Percentiles rank a stretch among this genome's conserved stretches.
phyloP scores from a whole-genome alignment of 768 basidiomycete genomes.

The Termitomyces titanicus region DNA sequence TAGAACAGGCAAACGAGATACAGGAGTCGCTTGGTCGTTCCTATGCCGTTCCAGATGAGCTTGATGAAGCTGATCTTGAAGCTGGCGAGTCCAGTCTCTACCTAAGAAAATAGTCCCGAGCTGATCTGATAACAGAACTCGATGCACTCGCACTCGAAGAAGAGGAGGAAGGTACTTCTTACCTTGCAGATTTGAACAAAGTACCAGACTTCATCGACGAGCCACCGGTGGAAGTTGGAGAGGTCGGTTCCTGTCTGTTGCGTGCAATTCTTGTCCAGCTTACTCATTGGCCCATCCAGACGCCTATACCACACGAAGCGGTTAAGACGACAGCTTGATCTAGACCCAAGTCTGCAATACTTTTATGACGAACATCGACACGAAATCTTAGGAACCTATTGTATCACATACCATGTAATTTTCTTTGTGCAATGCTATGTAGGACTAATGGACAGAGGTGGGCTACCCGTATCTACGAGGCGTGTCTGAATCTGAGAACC shows the following conservation, averaged over 20 bases:
- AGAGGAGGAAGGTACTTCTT: constrained; percentile 88
- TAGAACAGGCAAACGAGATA: constrained; percentile 97
- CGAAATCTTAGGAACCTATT: constrained; percentile 5
- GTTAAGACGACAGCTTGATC: constrained; percentile 46
- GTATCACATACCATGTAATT: constrained; percentile 19
- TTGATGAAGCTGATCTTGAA: constrained; percentile 96
- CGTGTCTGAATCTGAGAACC: constrained; percentile 63
- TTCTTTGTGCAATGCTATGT: constrained; percentile 1
- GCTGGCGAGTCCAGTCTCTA: constrained; percentile 59
- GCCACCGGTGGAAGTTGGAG: constrained; percentile 64
- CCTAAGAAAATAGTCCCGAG: neutral
- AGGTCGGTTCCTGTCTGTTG: constrained; percentile 38
- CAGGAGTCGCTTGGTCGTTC: constrained; percentile 92
- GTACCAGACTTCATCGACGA: constrained; percentile 93
- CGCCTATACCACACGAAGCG: constrained; percentile 46
- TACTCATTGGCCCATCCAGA: constrained; percentile 24
- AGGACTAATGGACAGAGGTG: constrained; percentile 5
- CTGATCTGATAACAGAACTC: constrained; percentile 57
- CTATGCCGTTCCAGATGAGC: constrained; percentile 94
- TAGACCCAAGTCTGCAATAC: neutral
- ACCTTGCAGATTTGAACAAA: constrained; percentile 82
- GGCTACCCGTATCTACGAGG: constrained; percentile 62
- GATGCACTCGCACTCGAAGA: constrained; percentile 91
- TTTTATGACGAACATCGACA: constrained; percentile 8
- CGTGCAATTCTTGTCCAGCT: neutral